Base-by-base conservation (phyloP, 441 rosid genomes). In the Macaranga tanarius region DNA sequence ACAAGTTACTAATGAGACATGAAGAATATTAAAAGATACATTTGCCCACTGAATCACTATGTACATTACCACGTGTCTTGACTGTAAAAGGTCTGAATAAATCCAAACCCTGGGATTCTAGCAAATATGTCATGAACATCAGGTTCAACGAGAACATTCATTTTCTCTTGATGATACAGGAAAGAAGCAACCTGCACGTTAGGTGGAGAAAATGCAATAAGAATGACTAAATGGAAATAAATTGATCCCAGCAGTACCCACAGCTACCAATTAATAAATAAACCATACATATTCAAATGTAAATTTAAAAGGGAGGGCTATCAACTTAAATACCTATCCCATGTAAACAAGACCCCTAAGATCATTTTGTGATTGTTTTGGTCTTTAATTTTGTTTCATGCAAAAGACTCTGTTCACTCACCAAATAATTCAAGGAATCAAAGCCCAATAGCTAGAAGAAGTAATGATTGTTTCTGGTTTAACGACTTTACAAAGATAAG, bases 71-170 rank as follows among this genome's bases (percentile, higher is more conserved):
- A 92, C 42, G 95, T 88, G 85, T 95, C 99, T 86, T 95, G 99
- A 80, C 87, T 91, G 80, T 95, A 95, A 82, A 95, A 95, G 58
- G 99, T 95, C 79, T 92, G 99, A 78, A 95, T 87, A 84, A 91
- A 95, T 62, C 99, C 98, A 77, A 92, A 95, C 68, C 99, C 99
- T 1, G 99, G 98, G 77, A 92, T 92, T 86, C 97, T 89, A 77
- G 99, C 97, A 84, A 95, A 91, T 80, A 92, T 78, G 79, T 95
- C 99, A 62, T 95, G 99, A 61, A 95, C 97, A 61, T 95, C 97
- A 73, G 97, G 99, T 86, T 95, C 99, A 79, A 95, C 99, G 51
- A 92, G 87, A 74, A 92, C 90, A 88, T 88, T 91, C 99, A 95
- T 92, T 77, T 89, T 90, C 86, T 95, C 97, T 84, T 91, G 91